Conservation (phyloP, 176 grass and related monocot species). For the Musa schizocarpa region DNA sequence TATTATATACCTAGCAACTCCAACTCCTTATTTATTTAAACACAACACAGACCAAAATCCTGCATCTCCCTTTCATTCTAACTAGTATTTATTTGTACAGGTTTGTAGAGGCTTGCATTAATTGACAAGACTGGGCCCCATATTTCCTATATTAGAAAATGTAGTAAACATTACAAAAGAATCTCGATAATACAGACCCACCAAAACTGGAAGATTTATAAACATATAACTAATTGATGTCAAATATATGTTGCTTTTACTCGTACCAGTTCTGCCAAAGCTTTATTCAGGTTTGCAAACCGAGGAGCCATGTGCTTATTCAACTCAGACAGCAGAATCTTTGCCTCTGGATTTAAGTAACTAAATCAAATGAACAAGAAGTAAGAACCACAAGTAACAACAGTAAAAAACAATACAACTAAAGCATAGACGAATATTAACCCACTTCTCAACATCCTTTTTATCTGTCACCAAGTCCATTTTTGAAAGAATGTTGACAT, state of each 20-base stretch:
- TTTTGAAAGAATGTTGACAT: constrained; percentile 96
- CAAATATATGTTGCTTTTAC: not conserved
- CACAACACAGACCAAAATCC: too few relatives aligned
- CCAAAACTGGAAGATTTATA: not conserved
- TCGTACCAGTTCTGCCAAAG: constrained; percentile 73
- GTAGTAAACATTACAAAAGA: not conserved
- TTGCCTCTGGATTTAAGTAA: constrained; percentile 79
- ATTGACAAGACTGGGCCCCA: too few relatives aligned
- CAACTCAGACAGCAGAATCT: constrained; percentile 69
- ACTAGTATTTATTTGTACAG: too few relatives aligned
- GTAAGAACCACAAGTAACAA: not conserved
- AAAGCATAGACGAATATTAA: constrained; percentile 5
- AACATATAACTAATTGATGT: not conserved
- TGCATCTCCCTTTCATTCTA: too few relatives aligned
- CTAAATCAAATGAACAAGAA: constrained; percentile 28
- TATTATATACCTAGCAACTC: too few relatives aligned
- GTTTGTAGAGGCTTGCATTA: too few relatives aligned
- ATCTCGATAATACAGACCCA: not conserved
- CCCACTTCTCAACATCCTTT: constrained; percentile 85
- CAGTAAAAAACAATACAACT: not conserved
- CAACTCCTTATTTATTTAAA: too few relatives aligned
- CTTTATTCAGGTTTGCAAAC: constrained; percentile 81
- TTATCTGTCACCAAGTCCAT: constrained; percentile 90
- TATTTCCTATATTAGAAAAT: too few relatives aligned
- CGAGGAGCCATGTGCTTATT: constrained; percentile 84